phyloP scores from a whole-genome alignment of 176 grass and related monocot genomes.

The Rhipidocladum racemiflorum region DNA sequence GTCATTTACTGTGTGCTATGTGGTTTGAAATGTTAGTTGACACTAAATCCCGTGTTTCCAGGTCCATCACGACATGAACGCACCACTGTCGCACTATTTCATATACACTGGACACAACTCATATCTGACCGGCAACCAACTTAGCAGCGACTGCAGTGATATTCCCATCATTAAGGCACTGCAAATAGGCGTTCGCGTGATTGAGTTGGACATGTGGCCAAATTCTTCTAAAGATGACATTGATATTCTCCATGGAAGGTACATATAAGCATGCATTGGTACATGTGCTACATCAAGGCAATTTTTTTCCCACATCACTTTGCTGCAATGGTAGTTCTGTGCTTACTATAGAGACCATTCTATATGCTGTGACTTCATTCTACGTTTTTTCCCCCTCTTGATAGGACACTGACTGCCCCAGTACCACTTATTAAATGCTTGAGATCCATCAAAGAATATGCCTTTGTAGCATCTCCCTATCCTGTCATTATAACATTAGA shows the following conservation, averaged over 20 bases:
- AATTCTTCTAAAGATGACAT: slow-evolving; percentile 94
- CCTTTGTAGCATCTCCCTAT: slow-evolving; percentile 88
- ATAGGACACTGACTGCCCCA: slow-evolving; percentile 91
- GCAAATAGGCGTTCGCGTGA: slow-evolving; percentile 82
- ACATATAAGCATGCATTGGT: not conserved
- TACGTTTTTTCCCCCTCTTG: slow-evolving; percentile 26
- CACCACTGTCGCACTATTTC: slow-evolving; percentile 86
- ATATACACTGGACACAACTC: slow-evolving; percentile 98
- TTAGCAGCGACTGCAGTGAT: slow-evolving; percentile 98
- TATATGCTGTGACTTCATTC: slow-evolving; percentile 22
- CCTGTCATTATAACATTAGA: slow-evolving; percentile 99
- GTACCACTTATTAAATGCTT: slow-evolving; percentile 86
- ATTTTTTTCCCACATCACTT: not conserved
- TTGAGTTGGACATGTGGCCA: slow-evolving; percentile 97
- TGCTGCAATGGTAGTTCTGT: slow-evolving; percentile 6
- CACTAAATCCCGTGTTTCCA: slow-evolving; percentile 34
- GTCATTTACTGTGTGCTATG: not conserved
- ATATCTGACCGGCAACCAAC: slow-evolving; percentile 91
- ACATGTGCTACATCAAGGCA: not conserved
- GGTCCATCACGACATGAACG: slow-evolving; percentile 93
- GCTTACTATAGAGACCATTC: not conserved
- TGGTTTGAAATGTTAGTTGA: slow-evolving; percentile 17
- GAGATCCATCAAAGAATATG: slow-evolving; percentile 89
- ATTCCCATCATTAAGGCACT: slow-evolving; percentile 91
- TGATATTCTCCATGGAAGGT: slow-evolving; percentile 96